Conservation (phyloP, 805 yeast species). For the Jamesozyma hellenica region DNA sequence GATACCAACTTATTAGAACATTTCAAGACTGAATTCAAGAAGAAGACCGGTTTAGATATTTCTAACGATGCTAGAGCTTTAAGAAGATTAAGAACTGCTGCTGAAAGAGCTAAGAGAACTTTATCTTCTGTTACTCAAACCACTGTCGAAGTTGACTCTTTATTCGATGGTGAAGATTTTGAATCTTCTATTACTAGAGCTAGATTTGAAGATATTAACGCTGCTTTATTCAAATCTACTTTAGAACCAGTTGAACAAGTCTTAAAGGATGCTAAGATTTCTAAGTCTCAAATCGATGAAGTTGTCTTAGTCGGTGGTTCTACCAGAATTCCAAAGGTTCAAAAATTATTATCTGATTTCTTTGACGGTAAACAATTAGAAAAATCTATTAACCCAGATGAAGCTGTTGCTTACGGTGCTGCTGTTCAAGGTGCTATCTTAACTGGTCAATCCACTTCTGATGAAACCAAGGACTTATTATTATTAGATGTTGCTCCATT, state of each 20-base stretch:
- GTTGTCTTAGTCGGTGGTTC: constrained; percentile 98
- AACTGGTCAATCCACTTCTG: constrained; percentile 83
- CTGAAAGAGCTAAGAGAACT: constrained; percentile 98
- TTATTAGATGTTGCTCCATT: no score
- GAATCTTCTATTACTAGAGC: constrained; percentile 91
- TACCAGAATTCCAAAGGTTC: constrained; percentile 97
- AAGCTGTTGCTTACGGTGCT: constrained; percentile 99
- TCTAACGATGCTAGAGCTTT: constrained; percentile 77
- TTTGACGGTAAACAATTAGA: constrained; percentile 94
- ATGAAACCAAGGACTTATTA: no score
- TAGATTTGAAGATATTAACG: constrained; percentile 93
- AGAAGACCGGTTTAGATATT: constrained; percentile 88
- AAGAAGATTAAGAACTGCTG: constrained; percentile 58
- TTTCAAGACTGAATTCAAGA: constrained; percentile 89
- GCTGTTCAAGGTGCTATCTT: constrained; percentile 99
- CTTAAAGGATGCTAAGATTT: constrained; percentile 79
- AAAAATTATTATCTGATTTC: constrained; percentile 86
- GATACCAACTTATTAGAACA: constrained; percentile 90
- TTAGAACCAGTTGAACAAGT: constrained; percentile 94
- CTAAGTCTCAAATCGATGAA: constrained; percentile 81
- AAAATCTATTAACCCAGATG: constrained; percentile 97
- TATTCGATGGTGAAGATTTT: constrained; percentile 93
- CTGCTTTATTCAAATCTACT: constrained; percentile 71
- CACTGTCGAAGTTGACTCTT: constrained; percentile 91
- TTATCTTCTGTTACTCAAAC: constrained; percentile 94